Evolutionary conservation across 805 yeast genomes (phyloP).

Genomic region (Cyberlindnera xylosilytica): DNA sequence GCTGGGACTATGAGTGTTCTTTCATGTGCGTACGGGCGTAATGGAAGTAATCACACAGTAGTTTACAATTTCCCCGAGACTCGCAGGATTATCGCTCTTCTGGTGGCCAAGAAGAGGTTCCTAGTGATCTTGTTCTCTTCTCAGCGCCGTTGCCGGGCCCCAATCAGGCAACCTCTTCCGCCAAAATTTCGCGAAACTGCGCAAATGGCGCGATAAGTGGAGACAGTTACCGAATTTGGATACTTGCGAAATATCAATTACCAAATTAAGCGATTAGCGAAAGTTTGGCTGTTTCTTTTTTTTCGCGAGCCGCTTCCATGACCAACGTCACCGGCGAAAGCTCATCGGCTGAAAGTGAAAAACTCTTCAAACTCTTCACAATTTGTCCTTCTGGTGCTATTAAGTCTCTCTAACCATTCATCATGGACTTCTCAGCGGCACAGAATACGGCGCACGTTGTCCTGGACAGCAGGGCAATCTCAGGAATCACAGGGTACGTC

Average conservation of each 20-base stretch:
- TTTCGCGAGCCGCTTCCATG: not conserved
- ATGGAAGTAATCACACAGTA: too few species aligned
- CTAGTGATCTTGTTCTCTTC: not conserved
- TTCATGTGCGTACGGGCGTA: too few species aligned
- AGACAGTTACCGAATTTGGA: not conserved
- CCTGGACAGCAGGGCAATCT: constrained; percentile 26
- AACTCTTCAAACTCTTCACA: not conserved
- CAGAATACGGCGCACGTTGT: constrained; percentile 20
- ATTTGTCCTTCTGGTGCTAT: too few species aligned
- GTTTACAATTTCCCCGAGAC: too few species aligned
- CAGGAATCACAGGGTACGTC: constrained; percentile 28
- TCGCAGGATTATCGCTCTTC: too few species aligned
- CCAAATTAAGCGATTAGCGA: too few species aligned
- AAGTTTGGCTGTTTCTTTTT: not conserved
- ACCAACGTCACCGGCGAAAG: not conserved
- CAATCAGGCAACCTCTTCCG: not conserved
- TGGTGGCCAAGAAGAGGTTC: too few species aligned
- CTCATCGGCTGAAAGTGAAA: not conserved
- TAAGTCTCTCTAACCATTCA: too few species aligned
- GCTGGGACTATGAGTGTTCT: too few species aligned
- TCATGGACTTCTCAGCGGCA: constrained; percentile 6
- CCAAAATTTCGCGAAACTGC: not conserved
- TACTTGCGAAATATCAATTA: not conserved
- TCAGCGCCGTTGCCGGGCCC: not conserved
- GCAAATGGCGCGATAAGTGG: constrained; percentile 11